A percentile compares a stretch with the other conserved stretches of the same genome.
Conservation (phyloP, 1,284 basidiomycete species). For the Apiotrichum gracile region DNA sequence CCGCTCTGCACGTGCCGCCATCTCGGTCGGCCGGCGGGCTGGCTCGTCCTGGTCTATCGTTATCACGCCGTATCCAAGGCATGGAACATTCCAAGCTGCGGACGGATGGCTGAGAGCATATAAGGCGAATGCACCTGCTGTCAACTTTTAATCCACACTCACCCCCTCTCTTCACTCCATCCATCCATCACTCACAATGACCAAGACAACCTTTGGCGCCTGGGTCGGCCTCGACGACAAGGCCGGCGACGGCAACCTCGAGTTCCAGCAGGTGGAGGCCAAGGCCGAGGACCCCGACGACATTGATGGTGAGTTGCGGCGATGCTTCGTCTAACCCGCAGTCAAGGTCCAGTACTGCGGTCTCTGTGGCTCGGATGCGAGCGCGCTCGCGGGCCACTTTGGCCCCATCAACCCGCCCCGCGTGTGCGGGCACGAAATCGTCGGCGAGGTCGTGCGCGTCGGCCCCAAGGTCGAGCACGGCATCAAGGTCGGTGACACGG, state of each 20-base stretch:
- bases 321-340: background rate
- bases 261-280: conserved; percentile 39
- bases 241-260: conserved; percentile 42
- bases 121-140: too few species aligned
- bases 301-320: conserved; percentile 37
- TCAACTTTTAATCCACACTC: too few species aligned
- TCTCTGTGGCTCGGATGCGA: conserved; percentile 15
- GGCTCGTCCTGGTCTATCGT: too few species aligned
- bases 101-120: too few species aligned
- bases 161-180: background rate
- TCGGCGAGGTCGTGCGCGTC: conserved; percentile 26
- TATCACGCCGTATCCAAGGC: too few species aligned
- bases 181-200: background rate
- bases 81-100: too few species aligned
- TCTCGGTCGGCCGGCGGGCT: too few species aligned
- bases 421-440: conserved; percentile 29
- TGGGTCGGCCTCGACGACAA: conserved; percentile 40
- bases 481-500: conserved; percentile 47
- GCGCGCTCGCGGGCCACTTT: conserved; percentile 17
- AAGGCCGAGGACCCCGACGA: conserved; percentile 46
- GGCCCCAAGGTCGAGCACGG: conserved; percentile 21
- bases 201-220: conserved; percentile 21
- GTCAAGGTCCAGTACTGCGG: conserved; percentile 16
- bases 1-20: too few species aligned
- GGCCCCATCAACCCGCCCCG: background rate